Percentiles rank a stretch among this genome's conserved stretches.
phyloP scores from a whole-genome alignment of 169 alveolate genomes.

The Plasmodium adleri region DNA sequence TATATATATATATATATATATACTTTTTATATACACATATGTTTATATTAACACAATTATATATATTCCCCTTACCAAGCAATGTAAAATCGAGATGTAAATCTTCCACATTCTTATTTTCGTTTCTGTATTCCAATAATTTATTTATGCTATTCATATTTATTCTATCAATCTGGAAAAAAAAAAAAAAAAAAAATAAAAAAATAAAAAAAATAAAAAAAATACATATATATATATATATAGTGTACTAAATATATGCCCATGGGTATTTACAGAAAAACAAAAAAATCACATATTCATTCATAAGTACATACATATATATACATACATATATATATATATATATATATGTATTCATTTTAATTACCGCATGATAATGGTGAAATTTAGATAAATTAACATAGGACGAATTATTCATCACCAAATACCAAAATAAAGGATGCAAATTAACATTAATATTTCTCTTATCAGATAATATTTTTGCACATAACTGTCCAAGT shows the following conservation, averaged over 20 bases:
- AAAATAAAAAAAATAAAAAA: not conserved
- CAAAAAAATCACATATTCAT: not conserved
- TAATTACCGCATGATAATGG: constrained; percentile 73
- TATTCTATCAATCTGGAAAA: constrained; percentile 43
- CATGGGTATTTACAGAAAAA: not conserved
- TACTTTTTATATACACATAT: not conserved
- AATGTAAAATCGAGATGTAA: constrained; percentile 72
- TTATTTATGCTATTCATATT: constrained; percentile 75
- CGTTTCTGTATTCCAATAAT: constrained; percentile 58
- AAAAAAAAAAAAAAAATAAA: constrained; percentile 11
- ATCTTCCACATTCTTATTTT: constrained; percentile 65
- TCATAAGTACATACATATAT: constrained; percentile 1
- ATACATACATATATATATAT: not conserved
- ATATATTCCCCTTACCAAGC: constrained; percentile 36
- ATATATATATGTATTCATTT: not conserved
- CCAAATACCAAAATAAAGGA: constrained; percentile 84
- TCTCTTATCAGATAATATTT: constrained; percentile 79
- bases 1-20: constrained; percentile 26
- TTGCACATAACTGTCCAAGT: constrained; percentile 84
- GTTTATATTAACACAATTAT: not conserved
- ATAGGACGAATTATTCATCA: constrained; percentile 74
- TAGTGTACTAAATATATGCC: not conserved
- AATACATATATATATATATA: not conserved
- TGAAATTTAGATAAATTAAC: constrained; percentile 56
- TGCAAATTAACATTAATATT: constrained; percentile 75